These are phyloP conservation scores for Auricularia cornea DNA, from an alignment of 768 basidiomycete genomes.

Conservation along the genomic window DNA sequence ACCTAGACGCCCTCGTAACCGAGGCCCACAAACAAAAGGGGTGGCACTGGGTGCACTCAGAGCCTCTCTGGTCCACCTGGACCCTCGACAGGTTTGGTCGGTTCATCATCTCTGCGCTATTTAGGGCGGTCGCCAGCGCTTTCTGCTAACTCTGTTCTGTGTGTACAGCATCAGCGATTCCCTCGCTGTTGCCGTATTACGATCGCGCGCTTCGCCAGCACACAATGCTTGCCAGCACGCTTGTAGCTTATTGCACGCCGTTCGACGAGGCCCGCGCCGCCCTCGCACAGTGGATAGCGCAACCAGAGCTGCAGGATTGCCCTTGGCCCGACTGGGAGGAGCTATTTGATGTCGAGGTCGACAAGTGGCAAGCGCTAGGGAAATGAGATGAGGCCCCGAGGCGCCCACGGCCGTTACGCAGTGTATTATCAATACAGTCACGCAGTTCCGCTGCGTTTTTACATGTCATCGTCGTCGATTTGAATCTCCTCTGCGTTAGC, in stretches of 20 bases:
- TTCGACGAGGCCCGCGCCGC: constrained; percentile 62
- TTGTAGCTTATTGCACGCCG: constrained; percentile 57
- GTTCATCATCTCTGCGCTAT: constrained; percentile 10
- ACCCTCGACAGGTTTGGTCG: constrained; percentile 69
- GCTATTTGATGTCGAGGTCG: constrained; percentile 66
- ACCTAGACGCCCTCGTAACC: constrained; percentile 50
- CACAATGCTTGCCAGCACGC: constrained; percentile 42
- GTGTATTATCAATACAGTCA: constrained; percentile 12
- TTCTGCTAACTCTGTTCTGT: not conserved
- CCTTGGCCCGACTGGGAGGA: constrained; percentile 77
- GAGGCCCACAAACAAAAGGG: constrained; percentile 70
- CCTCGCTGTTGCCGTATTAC: constrained; percentile 53
- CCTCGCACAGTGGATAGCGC: constrained; percentile 60
- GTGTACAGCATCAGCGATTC: constrained; percentile 43
- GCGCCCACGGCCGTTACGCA: not conserved
- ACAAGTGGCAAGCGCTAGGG: constrained; percentile 46
- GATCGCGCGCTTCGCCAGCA: constrained; percentile 56
- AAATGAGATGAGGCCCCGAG: not conserved
- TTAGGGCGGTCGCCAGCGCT: not conserved
- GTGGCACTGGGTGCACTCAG: constrained; percentile 57
- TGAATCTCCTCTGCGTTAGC: constrained; percentile 78
- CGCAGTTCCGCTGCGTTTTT: constrained; percentile 7
- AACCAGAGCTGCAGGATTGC: constrained; percentile 55
- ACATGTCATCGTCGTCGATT: constrained; percentile 74
- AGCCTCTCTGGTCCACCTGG: constrained; percentile 80